phyloP scores from a whole-genome alignment of 768 basidiomycete species.

The Asterophora parasitica region DNA sequence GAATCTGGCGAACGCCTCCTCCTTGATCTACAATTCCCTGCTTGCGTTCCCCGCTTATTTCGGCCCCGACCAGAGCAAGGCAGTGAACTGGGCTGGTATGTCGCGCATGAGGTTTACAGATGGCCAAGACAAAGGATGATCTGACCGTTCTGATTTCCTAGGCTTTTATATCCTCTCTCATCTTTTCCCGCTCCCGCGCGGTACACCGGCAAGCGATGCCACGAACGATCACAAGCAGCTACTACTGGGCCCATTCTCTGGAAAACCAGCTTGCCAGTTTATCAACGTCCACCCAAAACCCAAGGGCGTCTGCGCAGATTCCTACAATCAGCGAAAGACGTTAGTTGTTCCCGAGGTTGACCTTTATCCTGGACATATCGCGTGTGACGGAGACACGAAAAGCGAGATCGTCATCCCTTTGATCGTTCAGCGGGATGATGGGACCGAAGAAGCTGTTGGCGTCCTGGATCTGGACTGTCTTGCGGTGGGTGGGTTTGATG shows the following conservation, averaged over 20 bases:
- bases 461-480: slow-evolving; percentile 88
- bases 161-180: slow-evolving; percentile 80
- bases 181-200: slow-evolving; percentile 51
- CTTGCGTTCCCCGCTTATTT: slow-evolving; percentile 63
- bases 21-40: slow-evolving; percentile 75
- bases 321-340: slow-evolving; percentile 52
- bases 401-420: slow-evolving; percentile 90
- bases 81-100: slow-evolving; percentile 95
- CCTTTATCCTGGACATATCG: slow-evolving; percentile 86
- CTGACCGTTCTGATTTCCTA: slow-evolving; percentile 25
- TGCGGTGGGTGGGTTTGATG: slow-evolving; percentile 61
- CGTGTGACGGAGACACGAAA: slow-evolving; percentile 87
- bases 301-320: slow-evolving; percentile 85
- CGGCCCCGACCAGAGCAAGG: slow-evolving; percentile 52
- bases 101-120: slow-evolving; percentile 5
- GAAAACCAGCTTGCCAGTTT: slow-evolving; percentile 87
- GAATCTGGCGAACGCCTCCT: slow-evolving; percentile 82
- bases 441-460: slow-evolving; percentile 35
- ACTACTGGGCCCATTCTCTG: slow-evolving; percentile 81
- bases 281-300: slow-evolving; percentile 55
- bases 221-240: slow-evolving; percentile 31
- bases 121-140: neutral
- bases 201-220: slow-evolving; percentile 10
- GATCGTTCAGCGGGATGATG: slow-evolving; percentile 26
- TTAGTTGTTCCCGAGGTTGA: slow-evolving; percentile 77